phyloP scores from a whole-genome alignment of 139 green algal genomes.

The Zygnema circumcarinatum region DNA sequence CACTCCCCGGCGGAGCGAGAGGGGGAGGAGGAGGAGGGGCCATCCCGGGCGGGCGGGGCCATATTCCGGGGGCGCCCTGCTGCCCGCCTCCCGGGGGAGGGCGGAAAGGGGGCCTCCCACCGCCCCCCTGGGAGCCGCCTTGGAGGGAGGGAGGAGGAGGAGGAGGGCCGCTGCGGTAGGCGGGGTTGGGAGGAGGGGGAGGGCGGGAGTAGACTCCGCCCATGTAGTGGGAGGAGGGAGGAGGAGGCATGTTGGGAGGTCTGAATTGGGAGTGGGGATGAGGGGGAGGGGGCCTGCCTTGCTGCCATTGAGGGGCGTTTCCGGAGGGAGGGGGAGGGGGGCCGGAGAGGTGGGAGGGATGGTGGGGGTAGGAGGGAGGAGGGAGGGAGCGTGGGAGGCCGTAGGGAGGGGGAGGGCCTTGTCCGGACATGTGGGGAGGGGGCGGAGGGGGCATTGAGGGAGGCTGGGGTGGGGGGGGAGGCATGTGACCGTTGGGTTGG shows the following conservation, averaged over 20 bases:
- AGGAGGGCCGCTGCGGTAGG: too few species aligned
- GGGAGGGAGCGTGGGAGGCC: too few species aligned
- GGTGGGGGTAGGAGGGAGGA: too few species aligned
- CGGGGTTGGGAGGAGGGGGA: too few species aligned
- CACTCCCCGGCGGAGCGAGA: background rate
- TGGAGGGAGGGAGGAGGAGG: background rate
- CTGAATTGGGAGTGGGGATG: too few species aligned
- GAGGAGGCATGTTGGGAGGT: too few species aligned
- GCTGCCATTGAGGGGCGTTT: too few species aligned
- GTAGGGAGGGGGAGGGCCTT: constrained; percentile 17
- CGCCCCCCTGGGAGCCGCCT: background rate
- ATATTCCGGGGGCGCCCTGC: background rate
- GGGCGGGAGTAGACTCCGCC: too few species aligned
- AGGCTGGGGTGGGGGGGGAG: constrained; percentile 30
- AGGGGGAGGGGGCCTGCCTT: too few species aligned
- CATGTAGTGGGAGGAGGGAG: too few species aligned
- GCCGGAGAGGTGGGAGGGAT: too few species aligned
- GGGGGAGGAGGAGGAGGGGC: constrained; percentile 13
- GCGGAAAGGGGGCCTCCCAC: background rate
- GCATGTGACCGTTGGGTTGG: constrained; percentile 31
- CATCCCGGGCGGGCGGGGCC: background rate
- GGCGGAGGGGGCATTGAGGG: background rate
- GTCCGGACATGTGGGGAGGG: constrained; percentile 2
- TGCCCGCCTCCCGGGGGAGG: background rate
- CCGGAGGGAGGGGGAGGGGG: too few species aligned